A percentile compares a stretch with the other conserved stretches of the same genome.
Evolutionary conservation across 2,329 filamentous ascomycete species (phyloP).

Genomic region (Alternaria sp.): DNA sequence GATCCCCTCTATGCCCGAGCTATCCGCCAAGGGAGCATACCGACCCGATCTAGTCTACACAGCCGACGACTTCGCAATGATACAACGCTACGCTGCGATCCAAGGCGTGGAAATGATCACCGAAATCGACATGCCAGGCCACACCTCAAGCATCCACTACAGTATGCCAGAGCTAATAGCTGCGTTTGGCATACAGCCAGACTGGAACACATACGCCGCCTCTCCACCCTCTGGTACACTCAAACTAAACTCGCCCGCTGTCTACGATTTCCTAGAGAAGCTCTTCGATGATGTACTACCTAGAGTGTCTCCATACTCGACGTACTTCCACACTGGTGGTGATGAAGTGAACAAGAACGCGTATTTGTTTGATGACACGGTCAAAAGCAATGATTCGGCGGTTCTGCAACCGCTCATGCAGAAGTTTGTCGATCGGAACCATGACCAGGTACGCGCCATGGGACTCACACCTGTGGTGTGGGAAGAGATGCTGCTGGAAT

Average conservation of each 20-base stretch:
- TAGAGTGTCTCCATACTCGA: slow-evolving; percentile 62
- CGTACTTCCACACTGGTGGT: slow-evolving; percentile 85
- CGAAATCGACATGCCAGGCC: slow-evolving; percentile 82
- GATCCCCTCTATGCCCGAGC: slow-evolving; percentile 74
- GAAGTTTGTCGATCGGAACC: slow-evolving; percentile 74
- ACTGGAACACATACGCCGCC: slow-evolving; percentile 60
- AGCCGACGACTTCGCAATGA: slow-evolving; percentile 65
- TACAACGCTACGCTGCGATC: slow-evolving; percentile 73
- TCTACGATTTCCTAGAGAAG: slow-evolving; percentile 73
- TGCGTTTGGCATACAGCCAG: slow-evolving; percentile 62
- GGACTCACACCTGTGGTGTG: slow-evolving; percentile 79
- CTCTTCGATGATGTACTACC: slow-evolving; percentile 80
- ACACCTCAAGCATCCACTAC: slow-evolving; percentile 71
- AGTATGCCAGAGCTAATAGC: slow-evolving; percentile 75
- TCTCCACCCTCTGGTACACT: slow-evolving; percentile 68
- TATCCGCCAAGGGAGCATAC: slow-evolving; percentile 78
- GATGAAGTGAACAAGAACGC: slow-evolving; percentile 84
- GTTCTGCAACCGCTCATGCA: slow-evolving; percentile 79
- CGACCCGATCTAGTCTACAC: slow-evolving; percentile 70
- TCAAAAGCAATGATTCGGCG: slow-evolving; percentile 67
- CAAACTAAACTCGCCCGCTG: slow-evolving; percentile 74
- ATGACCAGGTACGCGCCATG: slow-evolving; percentile 66
- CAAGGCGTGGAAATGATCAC: slow-evolving; percentile 75
- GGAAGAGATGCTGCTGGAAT: slow-evolving; percentile 84
- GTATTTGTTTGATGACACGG: slow-evolving; percentile 72